Conservation (phyloP, 306 rosid species). For the Rubus parviflorus region DNA sequence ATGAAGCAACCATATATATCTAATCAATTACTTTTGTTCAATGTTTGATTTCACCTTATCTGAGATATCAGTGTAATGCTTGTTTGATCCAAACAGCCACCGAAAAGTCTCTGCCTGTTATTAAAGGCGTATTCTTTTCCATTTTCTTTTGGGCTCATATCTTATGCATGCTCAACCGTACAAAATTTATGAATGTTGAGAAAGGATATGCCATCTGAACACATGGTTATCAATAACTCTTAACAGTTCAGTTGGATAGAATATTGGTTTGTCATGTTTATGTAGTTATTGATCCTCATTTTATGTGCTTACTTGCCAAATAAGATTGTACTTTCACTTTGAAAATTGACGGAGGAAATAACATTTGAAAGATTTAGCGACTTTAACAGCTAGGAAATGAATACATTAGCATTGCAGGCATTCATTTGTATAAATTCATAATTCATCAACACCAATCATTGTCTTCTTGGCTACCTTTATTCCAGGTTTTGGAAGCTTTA, state of each 20-base stretch:
- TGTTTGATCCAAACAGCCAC: background rate
- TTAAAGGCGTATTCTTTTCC: background rate
- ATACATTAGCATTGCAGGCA: background rate
- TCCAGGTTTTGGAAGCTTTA: constrained; percentile 86
- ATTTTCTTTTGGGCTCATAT: background rate
- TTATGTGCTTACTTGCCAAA: background rate
- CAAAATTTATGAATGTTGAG: background rate
- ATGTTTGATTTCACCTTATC: background rate
- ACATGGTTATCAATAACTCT: background rate
- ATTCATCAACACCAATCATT: background rate
- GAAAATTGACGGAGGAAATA: background rate
- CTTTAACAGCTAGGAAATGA: background rate
- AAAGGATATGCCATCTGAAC: background rate
- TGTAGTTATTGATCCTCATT: background rate
- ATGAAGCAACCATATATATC: background rate
- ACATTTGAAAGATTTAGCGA: background rate
- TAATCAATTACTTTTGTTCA: background rate
- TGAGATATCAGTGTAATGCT: background rate
- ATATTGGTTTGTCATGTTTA: background rate
- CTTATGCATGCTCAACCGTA: background rate
- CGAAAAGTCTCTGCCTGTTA: background rate
- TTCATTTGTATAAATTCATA: background rate
- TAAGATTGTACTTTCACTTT: background rate
- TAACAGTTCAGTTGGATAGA: background rate
- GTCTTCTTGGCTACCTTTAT: constrained; percentile 5